Conservation (phyloP, 306 rosid species). For the Arachis hypogaea region DNA sequence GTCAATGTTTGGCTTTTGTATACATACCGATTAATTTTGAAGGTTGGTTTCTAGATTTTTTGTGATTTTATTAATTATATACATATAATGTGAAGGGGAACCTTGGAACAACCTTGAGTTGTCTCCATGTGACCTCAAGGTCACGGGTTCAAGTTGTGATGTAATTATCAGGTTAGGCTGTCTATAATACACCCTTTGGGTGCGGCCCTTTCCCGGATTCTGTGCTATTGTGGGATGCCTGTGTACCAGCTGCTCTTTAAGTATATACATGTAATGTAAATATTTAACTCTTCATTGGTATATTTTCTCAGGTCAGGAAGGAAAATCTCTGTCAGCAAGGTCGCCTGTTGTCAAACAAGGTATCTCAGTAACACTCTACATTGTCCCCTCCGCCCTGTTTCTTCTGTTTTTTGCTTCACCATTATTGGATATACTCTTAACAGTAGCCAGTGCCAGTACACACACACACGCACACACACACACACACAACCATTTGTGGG, state of each 20-base stretch:
- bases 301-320: conserved; percentile 81
- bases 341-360: conserved; percentile 84
- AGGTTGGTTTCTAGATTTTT: conserved; percentile 56
- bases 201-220: no score
- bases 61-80: background rate
- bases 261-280: no score
- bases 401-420: conserved; percentile 30
- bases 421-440: conserved; percentile 17
- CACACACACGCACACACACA: no score
- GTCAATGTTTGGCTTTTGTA: conserved; percentile 67
- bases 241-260: no score
- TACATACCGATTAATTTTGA: conserved; percentile 91
- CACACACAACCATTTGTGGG: no score
- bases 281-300: conserved; percentile 34
- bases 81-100: no score
- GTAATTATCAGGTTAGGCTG: no score
- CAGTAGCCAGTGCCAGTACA: background rate
- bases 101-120: no score
- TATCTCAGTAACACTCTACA: conserved; percentile 46
- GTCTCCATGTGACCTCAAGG: no score
- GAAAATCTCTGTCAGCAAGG: conserved; percentile 66
- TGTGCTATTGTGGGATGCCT: no score
- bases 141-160: no score
- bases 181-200: no score
- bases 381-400: conserved; percentile 37